phyloP scores from a whole-genome alignment of 805 yeast species.

The Hanseniaspora pseudoguilliermondii region DNA sequence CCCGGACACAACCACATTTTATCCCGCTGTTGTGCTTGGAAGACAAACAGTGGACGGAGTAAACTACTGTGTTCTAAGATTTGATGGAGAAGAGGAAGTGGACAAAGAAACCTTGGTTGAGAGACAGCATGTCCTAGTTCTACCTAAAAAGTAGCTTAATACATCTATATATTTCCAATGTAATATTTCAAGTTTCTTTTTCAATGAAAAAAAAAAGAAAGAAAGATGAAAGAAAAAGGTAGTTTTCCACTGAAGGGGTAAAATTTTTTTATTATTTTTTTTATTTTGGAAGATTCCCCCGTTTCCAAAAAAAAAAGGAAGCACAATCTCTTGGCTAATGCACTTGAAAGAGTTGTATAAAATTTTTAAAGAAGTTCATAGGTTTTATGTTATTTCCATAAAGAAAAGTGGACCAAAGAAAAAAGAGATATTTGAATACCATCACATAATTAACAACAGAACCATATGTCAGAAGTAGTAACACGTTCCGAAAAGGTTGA shows the following conservation, averaged over 20 bases:
- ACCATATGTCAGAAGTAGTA: slow-evolving; percentile 6
- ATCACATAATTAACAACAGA: not conserved
- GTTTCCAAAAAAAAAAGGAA: not conserved
- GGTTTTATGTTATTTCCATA: not conserved
- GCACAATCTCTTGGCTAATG: not conserved
- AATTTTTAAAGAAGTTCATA: not conserved
- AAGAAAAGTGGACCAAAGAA: not conserved
- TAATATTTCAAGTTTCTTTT: no score
- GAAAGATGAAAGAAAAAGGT: no score
- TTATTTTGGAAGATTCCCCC: not conserved
- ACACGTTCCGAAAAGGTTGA: slow-evolving; percentile 15
- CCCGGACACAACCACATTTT: slow-evolving; percentile 95
- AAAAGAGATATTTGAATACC: not conserved
- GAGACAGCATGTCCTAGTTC: slow-evolving; percentile 69
- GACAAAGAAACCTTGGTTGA: slow-evolving; percentile 91
- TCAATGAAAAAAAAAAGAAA: no score
- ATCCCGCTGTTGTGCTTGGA: slow-evolving; percentile 84
- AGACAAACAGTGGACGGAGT: slow-evolving; percentile 38
- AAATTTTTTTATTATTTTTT: not conserved
- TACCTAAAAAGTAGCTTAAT: slow-evolving; percentile 31
- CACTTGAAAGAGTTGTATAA: not conserved
- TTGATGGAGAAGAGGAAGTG: slow-evolving; percentile 95
- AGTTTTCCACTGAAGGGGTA: no score
- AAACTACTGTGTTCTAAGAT: slow-evolving; percentile 53
- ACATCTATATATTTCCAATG: not conserved